Percentiles rank a stretch among this genome's conserved stretches.
phyloP scores from a whole-genome alignment of 345 rosid species.

The Cochlearia excelsa region DNA sequence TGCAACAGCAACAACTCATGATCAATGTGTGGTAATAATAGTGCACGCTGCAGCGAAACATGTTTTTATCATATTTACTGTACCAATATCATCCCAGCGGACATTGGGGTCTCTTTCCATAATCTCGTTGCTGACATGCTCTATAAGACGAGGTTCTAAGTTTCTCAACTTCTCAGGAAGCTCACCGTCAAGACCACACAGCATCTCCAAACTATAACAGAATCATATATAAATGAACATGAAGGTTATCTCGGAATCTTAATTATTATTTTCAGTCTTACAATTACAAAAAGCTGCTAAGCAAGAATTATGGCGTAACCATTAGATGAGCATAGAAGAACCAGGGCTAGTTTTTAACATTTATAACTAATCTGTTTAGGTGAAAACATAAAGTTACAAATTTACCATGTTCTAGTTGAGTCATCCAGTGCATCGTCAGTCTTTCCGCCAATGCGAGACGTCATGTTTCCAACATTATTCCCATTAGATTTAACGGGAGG shows the following conservation, averaged over 20 bases:
- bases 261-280: conserved; percentile 4
- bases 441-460: conserved; percentile 65
- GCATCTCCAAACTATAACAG: conserved; percentile 72
- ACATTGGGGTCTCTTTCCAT: conserved; percentile 97
- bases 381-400: conserved; percentile 19
- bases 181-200: conserved; percentile 97
- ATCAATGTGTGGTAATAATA: conserved; percentile 17
- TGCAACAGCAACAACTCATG: conserved; percentile 35
- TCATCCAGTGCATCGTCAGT: conserved; percentile 75
- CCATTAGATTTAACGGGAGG: conserved; percentile 86
- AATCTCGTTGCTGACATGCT: conserved; percentile 95
- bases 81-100: conserved; percentile 98
- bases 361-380: not conserved
- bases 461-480: conserved; percentile 55
- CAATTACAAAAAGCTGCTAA: not conserved
- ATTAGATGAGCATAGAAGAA: too few species aligned
- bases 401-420: conserved; percentile 83
- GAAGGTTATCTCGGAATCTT: not conserved
- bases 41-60: conserved; percentile 2
- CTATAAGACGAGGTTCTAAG: conserved; percentile 93
- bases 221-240: conserved; percentile 1
- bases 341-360: too few species aligned
- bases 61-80: conserved; percentile 22
- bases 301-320: too few species aligned
- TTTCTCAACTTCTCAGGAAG: conserved; percentile 93